phyloP scores from a whole-genome alignment of 108 stramenopile genomes.

The Licmophora abbreviata region DNA sequence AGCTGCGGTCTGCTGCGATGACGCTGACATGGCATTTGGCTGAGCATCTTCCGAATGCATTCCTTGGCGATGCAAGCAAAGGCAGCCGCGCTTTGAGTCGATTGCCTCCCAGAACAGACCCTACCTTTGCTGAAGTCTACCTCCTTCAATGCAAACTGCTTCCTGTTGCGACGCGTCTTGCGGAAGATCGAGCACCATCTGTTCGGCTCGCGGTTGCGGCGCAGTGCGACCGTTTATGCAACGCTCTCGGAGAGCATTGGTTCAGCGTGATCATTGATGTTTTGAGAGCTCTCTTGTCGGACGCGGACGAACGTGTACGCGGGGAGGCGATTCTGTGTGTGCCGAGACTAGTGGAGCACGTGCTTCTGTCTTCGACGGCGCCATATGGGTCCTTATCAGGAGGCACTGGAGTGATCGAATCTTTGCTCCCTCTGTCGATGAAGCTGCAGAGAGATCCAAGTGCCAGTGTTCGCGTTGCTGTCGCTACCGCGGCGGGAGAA shows the following conservation, averaged over 20 bases:
- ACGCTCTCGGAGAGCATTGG: constrained; percentile 86
- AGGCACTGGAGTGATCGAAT: constrained; percentile 58
- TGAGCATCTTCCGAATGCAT: constrained; percentile 87
- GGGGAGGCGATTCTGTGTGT: constrained; percentile 81
- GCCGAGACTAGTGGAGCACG: constrained; percentile 70
- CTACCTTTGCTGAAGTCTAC: constrained; percentile 83
- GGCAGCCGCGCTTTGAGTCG: constrained; percentile 72
- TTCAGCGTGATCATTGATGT: constrained; percentile 86
- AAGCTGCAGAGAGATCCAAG: constrained; percentile 72
- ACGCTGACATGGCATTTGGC: constrained; percentile 85
- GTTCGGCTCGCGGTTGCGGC: constrained; percentile 82
- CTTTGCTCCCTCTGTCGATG: constrained; percentile 65
- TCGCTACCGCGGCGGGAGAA: constrained; percentile 81
- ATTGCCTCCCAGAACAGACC: constrained; percentile 72
- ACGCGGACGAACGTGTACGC: constrained; percentile 76
- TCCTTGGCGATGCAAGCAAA: constrained; percentile 81
- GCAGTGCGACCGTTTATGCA: constrained; percentile 78
- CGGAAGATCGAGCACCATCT: constrained; percentile 74
- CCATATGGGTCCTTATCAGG: too few relatives aligned
- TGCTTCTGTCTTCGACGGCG: constrained; percentile 32
- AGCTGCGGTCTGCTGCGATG: constrained; percentile 81
- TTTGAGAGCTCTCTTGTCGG: constrained; percentile 63
- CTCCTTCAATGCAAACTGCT: constrained; percentile 83
- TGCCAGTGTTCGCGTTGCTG: constrained; percentile 55
- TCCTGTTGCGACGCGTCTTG: constrained; percentile 80